phyloP scores from a whole-genome alignment of 164 flowering plant species.

The Tetrastigma voinierianum region DNA sequence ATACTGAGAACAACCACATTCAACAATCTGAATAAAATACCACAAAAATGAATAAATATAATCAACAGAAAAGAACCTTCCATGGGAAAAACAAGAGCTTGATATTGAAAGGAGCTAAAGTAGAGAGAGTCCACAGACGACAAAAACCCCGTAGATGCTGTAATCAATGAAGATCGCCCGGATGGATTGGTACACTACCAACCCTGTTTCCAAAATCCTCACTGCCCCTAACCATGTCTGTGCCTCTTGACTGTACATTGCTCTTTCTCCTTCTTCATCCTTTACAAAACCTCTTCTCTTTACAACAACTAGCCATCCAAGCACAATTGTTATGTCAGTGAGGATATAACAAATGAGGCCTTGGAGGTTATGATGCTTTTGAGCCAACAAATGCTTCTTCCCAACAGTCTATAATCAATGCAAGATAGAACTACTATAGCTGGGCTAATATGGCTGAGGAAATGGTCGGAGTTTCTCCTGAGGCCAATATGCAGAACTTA shows the following conservation, averaged over 20 bases:
- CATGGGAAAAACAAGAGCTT: too few species aligned
- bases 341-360: constrained; percentile 52
- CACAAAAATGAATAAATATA: too few species aligned
- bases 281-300: constrained; percentile 10
- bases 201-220: constrained; percentile 42
- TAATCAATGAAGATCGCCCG: constrained; percentile 53
- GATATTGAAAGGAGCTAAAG: constrained; percentile 3
- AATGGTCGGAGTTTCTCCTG: constrained; percentile 32
- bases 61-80: too few species aligned
- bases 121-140: constrained; percentile 48
- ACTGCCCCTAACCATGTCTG: constrained; percentile 38
- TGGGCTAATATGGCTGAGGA: constrained; percentile 40
- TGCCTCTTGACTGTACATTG: constrained; percentile 9
- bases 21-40: too few species aligned
- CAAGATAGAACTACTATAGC: constrained; percentile 37
- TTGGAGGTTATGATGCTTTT: constrained; percentile 37
- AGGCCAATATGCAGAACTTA: constrained; percentile 37
- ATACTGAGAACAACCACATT: too few species aligned
- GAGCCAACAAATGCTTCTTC: constrained; percentile 35
- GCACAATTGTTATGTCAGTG: constrained; percentile 39
- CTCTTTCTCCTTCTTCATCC: constrained; percentile 7
- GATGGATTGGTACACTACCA: constrained; percentile 43
- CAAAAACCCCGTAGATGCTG: constrained; percentile 47
- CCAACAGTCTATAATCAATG: constrained; percentile 23
- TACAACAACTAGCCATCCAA: constrained; percentile 22